Base-by-base conservation (phyloP, 2,329 filamentous ascomycete species). In the Neonectria magnoliae region DNA sequence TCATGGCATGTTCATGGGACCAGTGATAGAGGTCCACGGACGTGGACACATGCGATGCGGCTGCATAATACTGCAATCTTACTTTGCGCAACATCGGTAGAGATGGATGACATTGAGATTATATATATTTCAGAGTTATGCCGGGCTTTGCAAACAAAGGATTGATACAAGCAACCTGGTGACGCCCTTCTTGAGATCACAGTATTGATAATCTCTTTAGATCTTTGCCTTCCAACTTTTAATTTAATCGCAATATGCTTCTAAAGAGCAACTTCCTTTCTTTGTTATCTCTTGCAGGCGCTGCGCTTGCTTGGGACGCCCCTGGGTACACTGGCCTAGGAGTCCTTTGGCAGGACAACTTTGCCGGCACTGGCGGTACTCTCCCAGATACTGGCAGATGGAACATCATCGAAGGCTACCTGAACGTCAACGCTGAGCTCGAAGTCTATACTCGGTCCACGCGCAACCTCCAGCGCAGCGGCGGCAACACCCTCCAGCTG, bases 381-480 rank as follows among this genome's bases (percentile, higher is more conserved):
- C 58, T 73, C 7, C 80, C 81, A 45, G 78, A 81, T 70, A 36
- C 70, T 3, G 67, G 68, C 51, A 80, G 69, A 51, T 87, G 85
- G 85, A 81, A 83, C 74, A 77, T 84, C 61, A 78, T 80, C 44
- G 70, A 75, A 3, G 75, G 69, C 2, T 67, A 82, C 67, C 69
- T 83, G 0, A 74, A 80, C 55, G 79, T 81, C 70, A 87, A 87
- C 75, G 76, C 79, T 60, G 84, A 87, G 75, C 73, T 79, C 36
- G 79, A 87, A 68, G 76, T 76, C 0, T 87, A 87, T 75, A 81
- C 78, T 20, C 68, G 71, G 16, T 81, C 78, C 38, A 75, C 71
- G 44, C 61, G 72, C 61, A 85, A 86, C 74, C 72, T 84, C 4
- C 84, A 87, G 71, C 76, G 82, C 44, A 82, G 79, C n/a, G 83